Base-by-base conservation (phyloP, 1,284 basidiomycete genomes). In the Ceratobasidium sp. region DNA sequence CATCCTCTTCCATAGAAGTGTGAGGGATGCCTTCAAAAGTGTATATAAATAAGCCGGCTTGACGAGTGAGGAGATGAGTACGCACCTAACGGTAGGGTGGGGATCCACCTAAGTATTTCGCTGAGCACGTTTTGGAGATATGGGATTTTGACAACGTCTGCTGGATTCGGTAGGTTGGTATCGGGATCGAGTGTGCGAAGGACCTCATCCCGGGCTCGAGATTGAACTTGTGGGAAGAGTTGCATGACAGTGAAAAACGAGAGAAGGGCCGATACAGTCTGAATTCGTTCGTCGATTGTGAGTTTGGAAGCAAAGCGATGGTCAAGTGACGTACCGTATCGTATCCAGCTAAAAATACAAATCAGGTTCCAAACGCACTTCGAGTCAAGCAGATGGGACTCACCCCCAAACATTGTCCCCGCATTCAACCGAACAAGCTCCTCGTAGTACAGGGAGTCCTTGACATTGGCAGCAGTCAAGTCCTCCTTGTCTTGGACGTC, bases 211-310 rank as follows among this genome's bases (percentile, higher is more conserved):
- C 65, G 52, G 22, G 65, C 65, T 13, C 65, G 65, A 20, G 65
- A 43, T 13, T 68, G 65, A 5, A 56, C 20, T 8, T 55, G 31
- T n/a, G 53, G 65, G 27, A 55, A 35, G 7, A 68, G 40, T 25
- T 68, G 65, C 65, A 55, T 68, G 13, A 53, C 65, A 31, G 29
- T 56, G 10, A 68, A 22, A 34, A 68, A 68, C 29, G 52, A 55
- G 22, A 34, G 31, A 40, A 68, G 32, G 3, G 53, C 42, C 7
- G 53, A 34, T 10, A 47, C 32, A 4, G 65, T 68, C 65, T 68
- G n/a, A 8, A 20, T 40, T 8, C 38, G 17, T 40, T 8, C 6
- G 22, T 20, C 8, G 10, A 7, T 17, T 13, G 42, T 32, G 40
- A 17, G 29, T 13, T 49, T 12, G 35, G 5, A 32, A 2, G 29